Percentiles rank a stretch among this genome's conserved stretches.
phyloP scores from a whole-genome alignment of 1,139 yeast species.

The Sporopachydermia cereana region DNA sequence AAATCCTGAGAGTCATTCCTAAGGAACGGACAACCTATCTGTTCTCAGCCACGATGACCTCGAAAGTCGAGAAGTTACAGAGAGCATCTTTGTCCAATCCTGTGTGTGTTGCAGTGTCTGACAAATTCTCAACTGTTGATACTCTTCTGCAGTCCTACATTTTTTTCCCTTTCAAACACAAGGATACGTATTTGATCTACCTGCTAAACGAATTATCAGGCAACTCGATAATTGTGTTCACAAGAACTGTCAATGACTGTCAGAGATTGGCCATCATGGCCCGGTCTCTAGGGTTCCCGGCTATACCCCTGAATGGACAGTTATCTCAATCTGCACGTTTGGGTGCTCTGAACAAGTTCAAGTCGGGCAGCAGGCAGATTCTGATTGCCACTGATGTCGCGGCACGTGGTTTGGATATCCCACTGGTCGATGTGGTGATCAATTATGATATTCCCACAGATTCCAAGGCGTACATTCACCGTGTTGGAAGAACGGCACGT shows the following conservation, averaged over 20 bases:
- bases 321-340: conserved; percentile 84
- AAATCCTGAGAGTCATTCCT: conserved; percentile 80
- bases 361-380: conserved; percentile 71
- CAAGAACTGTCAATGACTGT: conserved; percentile 92
- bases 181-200: conserved; percentile 78
- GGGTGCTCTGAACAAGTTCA: conserved; percentile 87
- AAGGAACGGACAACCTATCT: conserved; percentile 72
- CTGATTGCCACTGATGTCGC: conserved; percentile 97
- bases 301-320: conserved; percentile 93
- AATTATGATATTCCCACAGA: conserved; percentile 96
- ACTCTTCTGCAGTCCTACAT: conserved; percentile 80
- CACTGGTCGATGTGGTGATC: conserved; percentile 83
- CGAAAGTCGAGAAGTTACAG: conserved; percentile 87
- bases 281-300: conserved; percentile 72
- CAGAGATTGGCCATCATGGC: conserved; percentile 80
- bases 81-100: conserved; percentile 87
- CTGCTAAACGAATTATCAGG: conserved; percentile 76
- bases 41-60: conserved; percentile 94
- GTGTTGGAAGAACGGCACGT: conserved; percentile 97
- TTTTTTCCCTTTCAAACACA: conserved; percentile 87
- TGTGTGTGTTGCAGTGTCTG: conserved; percentile 81
- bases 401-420: conserved; percentile 95
- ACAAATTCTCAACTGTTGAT: conserved; percentile 86
- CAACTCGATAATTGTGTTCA: conserved; percentile 78
- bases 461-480: conserved; percentile 93